Evolutionary conservation across 768 basidiomycete genomes (phyloP), one percentile per base, ranked within the genome.

Genomic region (Mycena pura): DNA sequence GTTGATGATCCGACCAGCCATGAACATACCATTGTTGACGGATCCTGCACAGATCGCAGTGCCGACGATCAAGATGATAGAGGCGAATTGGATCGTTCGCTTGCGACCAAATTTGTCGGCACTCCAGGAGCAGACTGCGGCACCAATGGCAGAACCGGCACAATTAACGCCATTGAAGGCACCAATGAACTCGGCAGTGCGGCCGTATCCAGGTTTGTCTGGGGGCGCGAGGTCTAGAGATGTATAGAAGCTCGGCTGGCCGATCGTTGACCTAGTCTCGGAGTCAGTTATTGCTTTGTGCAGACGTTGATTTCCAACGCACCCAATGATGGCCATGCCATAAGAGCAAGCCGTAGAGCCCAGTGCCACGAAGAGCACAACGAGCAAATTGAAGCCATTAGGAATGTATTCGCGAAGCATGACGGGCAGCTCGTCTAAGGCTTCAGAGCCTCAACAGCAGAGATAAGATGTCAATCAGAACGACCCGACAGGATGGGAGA

Each of bases 81-180:
- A 46, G 45, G 45, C 45, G 45, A 46, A 46, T 46, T 46, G 45
- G 45, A 46, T 46, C 27, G 45, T 46, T 46, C 17, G 45, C 45
- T 46, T 46, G 45, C 45, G 45, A 46, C 45, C 45, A 46, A 46
- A 46, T 46, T 46, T 46, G 45, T 46, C 45, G 45, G 45, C 45
- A 31, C 45, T 46, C 45, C 45, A 46, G 45, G 45, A 46, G 45
- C 45, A 46, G 45, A 46, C 45, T 46, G 45, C 45, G 45, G 45
- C 45, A 31, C 45, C 45, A 46, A 46, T 46, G 45, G 45, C 28
- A 46, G 45, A 46, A 46, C 45, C 45, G 45, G 45, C 45, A 46
- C 45, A 46, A 46, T 31, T 46, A 46, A 46, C 45, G 45, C 45
- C 45, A 46, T 46, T 46, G 45, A 46, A 46, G 45, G 45, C 45